These are phyloP conservation scores for Bretschneidera sinensis DNA, from an alignment of 345 rosid species.

Conservation along the genomic window DNA sequence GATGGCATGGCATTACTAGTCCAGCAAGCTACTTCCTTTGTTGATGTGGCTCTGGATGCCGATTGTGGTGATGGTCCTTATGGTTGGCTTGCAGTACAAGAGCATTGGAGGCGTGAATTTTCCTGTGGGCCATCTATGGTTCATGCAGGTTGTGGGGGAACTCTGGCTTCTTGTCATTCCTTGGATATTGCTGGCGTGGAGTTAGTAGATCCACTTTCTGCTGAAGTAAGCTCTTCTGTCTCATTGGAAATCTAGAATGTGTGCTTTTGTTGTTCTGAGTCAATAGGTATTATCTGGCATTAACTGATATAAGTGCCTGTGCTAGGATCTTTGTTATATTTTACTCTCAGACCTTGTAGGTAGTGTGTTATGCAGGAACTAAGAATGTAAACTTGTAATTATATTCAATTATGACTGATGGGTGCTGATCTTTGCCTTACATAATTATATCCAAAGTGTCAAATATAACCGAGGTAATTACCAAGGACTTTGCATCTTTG, in stretches of 20 bases:
- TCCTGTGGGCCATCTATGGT: constrained; percentile 94
- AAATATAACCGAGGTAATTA: too few species aligned
- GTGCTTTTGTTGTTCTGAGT: neutral
- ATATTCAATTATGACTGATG: too few species aligned
- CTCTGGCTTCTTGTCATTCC: constrained; percentile 90
- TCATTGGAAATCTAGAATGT: neutral
- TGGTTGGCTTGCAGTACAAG: constrained; percentile 98
- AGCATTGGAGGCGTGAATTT: constrained; percentile 90
- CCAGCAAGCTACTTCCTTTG: constrained; percentile 97
- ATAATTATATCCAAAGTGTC: too few species aligned
- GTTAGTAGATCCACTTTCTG: constrained; percentile 91
- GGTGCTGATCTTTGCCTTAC: too few species aligned
- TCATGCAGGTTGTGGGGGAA: constrained; percentile 99
- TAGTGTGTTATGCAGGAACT: too few species aligned
- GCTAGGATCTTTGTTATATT: neutral
- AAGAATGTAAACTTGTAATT: too few species aligned
- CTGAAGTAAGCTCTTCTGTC: constrained; percentile 62
- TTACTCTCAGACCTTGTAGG: neutral
- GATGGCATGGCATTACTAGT: constrained; percentile 85
- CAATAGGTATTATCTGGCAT: constrained; percentile 1
- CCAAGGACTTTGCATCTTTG: too few species aligned
- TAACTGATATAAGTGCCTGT: neutral
- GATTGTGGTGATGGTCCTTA: constrained; percentile 93
- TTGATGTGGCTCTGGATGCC: constrained; percentile 88
- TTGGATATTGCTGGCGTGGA: constrained; percentile 91